Evolutionary conservation across 1,284 basidiomycete species (phyloP), one percentile per base, ranked within the genome.

Genomic region (Fomitopsis betulina): DNA sequence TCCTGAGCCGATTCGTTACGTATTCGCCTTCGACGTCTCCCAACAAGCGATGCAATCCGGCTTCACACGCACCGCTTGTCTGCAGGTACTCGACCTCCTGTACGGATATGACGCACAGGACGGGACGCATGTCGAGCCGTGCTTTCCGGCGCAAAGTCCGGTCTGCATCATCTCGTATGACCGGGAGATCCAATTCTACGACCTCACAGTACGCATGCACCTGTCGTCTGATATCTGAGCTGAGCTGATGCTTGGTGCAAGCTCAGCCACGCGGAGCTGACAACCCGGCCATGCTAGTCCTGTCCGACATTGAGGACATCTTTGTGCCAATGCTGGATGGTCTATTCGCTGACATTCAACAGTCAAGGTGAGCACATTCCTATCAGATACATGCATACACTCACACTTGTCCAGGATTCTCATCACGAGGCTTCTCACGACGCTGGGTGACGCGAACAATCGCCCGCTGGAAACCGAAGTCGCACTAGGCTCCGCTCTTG

Each of bases 11-110:
- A 77, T 98, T 68, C 83, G 87, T 53, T 89, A 87, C 66, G 75
- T 99, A n/a, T 97, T 99, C 66, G 87, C 86, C 0, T 81, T 99
- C 58, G 97, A 99, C 67, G 88, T 97, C 42, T 92, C 92, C 25
- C 76, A 77, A 61, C 86, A 87, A 35, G 83, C 93, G 9, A 79
- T 89, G 0, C 77, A 81, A 43, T 85, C 86, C 3, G 94, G 94
- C 0, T 85, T 96, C 58, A 75, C 97, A n/a, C 73, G 76, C 45
- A 79, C 85, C 19, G 84, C 87, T 2, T 93, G 93, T 68, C 76
- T 80, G 47, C 78, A 82, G 2, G 80, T 99, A 32, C 76, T 81
- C 27, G 79, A 80, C 33, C 73, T 87, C 19, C 73, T 99, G 0
- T 98, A 88, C 63, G 89, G 87, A n/a, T 76, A 75, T 25, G 72